phyloP scores from a whole-genome alignment of 208 protist species.

The Acanthamoeba lugdunensis region DNA sequence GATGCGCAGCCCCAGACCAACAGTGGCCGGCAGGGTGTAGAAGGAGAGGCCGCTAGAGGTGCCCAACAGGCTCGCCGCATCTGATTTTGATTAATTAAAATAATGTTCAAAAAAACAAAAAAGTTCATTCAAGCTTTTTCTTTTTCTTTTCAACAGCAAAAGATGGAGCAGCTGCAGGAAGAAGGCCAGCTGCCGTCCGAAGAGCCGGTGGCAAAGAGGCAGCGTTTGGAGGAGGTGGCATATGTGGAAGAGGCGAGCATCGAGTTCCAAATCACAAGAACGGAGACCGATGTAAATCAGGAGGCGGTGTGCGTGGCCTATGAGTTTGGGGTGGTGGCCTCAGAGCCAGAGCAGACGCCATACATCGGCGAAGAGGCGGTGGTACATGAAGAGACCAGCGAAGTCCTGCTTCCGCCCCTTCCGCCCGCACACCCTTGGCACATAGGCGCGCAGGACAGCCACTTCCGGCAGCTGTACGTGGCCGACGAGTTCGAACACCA shows the following conservation, averaged over 20 bases:
- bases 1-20: too few relatives aligned
- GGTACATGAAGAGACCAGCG: neutral
- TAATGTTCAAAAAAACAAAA: too few relatives aligned
- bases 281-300: too few relatives aligned
- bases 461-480: conserved; percentile 17
- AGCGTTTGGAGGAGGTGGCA: neutral
- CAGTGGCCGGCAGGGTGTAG: too few relatives aligned
- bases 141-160: neutral
- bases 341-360: neutral
- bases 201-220: neutral
- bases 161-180: neutral
- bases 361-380: neutral
- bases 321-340: too few relatives aligned
- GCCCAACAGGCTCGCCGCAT: too few relatives aligned
- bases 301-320: too few relatives aligned
- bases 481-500: conserved; percentile 19
- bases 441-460: neutral
- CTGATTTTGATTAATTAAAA: too few relatives aligned
- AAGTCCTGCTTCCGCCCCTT: neutral
- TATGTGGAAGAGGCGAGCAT: neutral
- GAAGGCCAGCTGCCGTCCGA: neutral
- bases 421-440: conserved; percentile 30
- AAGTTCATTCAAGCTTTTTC: too few relatives aligned
- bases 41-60: too few relatives aligned
- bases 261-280: neutral